A percentile compares a stretch with the other conserved stretches of the same genome.
phyloP scores from a whole-genome alignment of 2,329 filamentous ascomycete genomes.

The Fusarium beomiforme region DNA sequence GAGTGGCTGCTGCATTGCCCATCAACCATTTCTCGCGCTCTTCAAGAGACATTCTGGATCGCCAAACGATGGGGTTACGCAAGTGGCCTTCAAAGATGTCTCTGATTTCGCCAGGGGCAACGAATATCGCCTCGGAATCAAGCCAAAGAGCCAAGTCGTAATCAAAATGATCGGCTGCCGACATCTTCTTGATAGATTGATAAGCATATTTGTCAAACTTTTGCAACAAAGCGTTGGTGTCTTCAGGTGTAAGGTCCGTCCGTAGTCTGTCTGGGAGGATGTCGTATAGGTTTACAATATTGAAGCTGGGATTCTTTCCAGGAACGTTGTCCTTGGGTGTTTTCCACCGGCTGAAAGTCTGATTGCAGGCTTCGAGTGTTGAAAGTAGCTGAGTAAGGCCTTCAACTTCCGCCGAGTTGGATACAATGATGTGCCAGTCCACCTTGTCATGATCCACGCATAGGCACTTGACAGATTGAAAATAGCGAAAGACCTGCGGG shows the following conservation, averaged over 20 bases:
- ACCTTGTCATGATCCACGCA: neutral
- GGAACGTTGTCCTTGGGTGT: neutral
- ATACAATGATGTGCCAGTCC: neutral
- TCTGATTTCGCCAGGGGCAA: fast-evolving
- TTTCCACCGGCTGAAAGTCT: neutral
- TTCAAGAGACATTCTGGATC: neutral
- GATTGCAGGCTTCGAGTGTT: neutral
- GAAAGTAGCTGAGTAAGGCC: neutral
- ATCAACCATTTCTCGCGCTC: neutral
- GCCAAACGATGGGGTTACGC: neutral
- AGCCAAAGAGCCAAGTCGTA: neutral
- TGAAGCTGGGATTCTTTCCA: neutral
- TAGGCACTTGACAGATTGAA: neutral
- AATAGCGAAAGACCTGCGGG: neutral
- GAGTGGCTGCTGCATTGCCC: neutral
- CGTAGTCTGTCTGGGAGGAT: neutral
- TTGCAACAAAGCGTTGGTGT: neutral
- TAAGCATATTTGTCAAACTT: neutral
- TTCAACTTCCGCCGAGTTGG: neutral
- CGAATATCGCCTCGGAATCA: neutral
- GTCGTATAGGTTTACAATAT: neutral
- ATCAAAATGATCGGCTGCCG: neutral
- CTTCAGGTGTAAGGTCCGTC: neutral
- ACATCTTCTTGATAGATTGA: neutral
- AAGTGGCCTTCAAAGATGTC: fast-evolving